These are phyloP conservation scores for Tulasnella sp. DNA, from an alignment of 768 basidiomycete genomes.

Conservation along the genomic window DNA sequence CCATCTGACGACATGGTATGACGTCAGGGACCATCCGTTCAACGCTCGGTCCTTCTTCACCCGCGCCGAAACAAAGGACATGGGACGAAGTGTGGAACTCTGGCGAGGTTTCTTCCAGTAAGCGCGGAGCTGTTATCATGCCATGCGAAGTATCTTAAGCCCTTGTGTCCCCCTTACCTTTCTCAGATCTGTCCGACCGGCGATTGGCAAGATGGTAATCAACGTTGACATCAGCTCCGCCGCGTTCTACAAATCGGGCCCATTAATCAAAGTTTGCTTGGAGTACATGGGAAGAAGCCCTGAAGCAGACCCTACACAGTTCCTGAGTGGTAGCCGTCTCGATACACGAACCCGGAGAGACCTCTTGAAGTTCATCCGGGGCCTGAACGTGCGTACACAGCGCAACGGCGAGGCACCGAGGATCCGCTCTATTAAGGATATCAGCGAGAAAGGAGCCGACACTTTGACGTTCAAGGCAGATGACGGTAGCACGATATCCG, in stretches of 20 bases:
- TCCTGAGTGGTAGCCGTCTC: conserved; percentile 34
- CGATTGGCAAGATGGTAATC: conserved; percentile 58
- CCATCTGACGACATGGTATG: not conserved
- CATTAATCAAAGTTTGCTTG: conserved; percentile 55
- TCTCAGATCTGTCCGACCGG: conserved; percentile 57
- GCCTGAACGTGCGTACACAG: conserved; percentile 12
- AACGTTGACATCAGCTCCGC: conserved; percentile 78
- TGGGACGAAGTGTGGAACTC: conserved; percentile 57
- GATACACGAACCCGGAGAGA: not conserved
- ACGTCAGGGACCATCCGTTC: conserved; percentile 53
- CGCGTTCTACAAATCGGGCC: conserved; percentile 60
- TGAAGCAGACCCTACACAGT: conserved; percentile 35
- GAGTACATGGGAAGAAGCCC: conserved; percentile 47
- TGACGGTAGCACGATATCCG: conserved; percentile 45
- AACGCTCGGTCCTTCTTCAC: conserved; percentile 75
- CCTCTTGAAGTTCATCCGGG: conserved; percentile 16
- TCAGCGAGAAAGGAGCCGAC: conserved; percentile 54
- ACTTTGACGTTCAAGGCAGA: conserved; percentile 54
- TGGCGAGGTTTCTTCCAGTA: conserved; percentile 78
- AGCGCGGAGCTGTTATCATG: not conserved
- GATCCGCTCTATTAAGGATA: conserved; percentile 59
- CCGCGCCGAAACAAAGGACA: conserved; percentile 47
- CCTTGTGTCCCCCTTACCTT: not conserved
- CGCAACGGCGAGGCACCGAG: not conserved
- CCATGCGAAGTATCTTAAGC: not conserved